Evolutionary conservation across 352 stramenopile species (phyloP).

Genomic region (Globisporangium spinosum): DNA sequence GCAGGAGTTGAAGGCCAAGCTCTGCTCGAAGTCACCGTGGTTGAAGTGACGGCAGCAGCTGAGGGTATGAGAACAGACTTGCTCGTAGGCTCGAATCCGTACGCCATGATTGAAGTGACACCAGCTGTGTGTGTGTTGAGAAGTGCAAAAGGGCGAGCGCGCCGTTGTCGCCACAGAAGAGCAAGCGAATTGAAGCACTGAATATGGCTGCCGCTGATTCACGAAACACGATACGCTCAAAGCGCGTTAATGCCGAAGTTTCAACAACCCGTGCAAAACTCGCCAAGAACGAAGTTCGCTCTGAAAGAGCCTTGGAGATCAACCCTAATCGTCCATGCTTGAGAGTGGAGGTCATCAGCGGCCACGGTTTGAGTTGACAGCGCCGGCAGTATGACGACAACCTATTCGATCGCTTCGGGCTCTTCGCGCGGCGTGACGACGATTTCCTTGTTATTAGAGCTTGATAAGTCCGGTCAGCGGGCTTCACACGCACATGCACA

Average conservation of each 20-base stretch:
- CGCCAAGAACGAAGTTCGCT: conserved; percentile 55
- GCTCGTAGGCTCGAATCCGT: conserved; percentile 35
- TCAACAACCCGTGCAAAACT: conserved; percentile 50
- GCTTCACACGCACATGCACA: background rate
- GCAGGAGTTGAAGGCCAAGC: conserved; percentile 53
- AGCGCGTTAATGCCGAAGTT: conserved; percentile 51
- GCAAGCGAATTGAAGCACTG: conserved; percentile 36
- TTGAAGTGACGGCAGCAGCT: conserved; percentile 24
- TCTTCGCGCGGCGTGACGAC: background rate
- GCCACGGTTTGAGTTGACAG: conserved; percentile 66
- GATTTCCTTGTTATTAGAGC: conserved; percentile 1
- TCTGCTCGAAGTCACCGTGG: conserved; percentile 52
- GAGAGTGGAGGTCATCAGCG: conserved; percentile 55
- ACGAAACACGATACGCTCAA: conserved; percentile 45
- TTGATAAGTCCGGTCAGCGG: background rate
- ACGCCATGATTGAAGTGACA: conserved; percentile 60
- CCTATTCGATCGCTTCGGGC: background rate
- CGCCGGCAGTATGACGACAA: conserved; percentile 55
- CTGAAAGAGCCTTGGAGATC: conserved; percentile 35
- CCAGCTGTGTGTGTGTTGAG: conserved; percentile 51
- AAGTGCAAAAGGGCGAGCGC: conserved; percentile 46
- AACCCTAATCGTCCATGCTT: conserved; percentile 32
- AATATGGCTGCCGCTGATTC: conserved; percentile 32
- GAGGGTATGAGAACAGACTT: conserved; percentile 31
- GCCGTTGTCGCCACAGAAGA: conserved; percentile 44